These are phyloP conservation scores for Globisporangium heterothallicum DNA, from an alignment of 352 stramenopile genomes.

Conservation along the genomic window DNA sequence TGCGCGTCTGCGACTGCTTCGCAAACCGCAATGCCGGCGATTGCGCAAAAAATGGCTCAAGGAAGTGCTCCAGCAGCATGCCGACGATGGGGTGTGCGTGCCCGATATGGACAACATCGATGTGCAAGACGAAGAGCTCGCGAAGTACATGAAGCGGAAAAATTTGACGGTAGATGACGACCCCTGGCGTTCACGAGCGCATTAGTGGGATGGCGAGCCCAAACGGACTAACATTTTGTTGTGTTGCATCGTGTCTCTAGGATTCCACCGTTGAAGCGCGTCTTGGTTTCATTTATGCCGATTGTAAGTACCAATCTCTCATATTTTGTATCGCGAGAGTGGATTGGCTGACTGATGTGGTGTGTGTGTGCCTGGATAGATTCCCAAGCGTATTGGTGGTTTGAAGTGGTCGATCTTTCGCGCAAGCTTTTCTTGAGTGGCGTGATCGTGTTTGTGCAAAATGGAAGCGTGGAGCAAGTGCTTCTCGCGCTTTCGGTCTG, in stretches of 20 bases:
- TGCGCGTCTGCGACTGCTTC: slow-evolving; percentile 39
- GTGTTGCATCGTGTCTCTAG: slow-evolving; percentile 13
- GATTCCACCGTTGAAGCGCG: slow-evolving; percentile 62
- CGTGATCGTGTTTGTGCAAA: slow-evolving; percentile 71
- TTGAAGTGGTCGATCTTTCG: slow-evolving; percentile 74
- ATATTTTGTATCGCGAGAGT: not conserved
- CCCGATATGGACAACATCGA: slow-evolving; percentile 45
- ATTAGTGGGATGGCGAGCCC: not conserved
- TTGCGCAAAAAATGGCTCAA: slow-evolving; percentile 63
- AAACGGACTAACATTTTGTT: slow-evolving; percentile 2
- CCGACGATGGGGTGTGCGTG: slow-evolving; percentile 38
- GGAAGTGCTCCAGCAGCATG: slow-evolving; percentile 44
- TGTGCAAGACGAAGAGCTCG: slow-evolving; percentile 60
- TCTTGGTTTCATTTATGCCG: slow-evolving; percentile 73
- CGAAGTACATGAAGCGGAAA: slow-evolving; percentile 72
- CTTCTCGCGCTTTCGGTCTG: slow-evolving; percentile 61
- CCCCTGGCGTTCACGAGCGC: not conserved
- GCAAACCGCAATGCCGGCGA: slow-evolving; percentile 27
- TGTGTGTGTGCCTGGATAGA: slow-evolving; percentile 26
- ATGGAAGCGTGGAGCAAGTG: slow-evolving; percentile 64
- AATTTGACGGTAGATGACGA: slow-evolving; percentile 43
- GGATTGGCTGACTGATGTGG: not conserved
- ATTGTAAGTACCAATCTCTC: slow-evolving; percentile 34
- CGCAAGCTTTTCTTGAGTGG: slow-evolving; percentile 71
- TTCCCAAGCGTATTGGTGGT: slow-evolving; percentile 68